Percentiles rank a stretch among this genome's conserved stretches.
Evolutionary conservation across 805 yeast species (phyloP).

Genomic region (Yarrowia porcina): DNA sequence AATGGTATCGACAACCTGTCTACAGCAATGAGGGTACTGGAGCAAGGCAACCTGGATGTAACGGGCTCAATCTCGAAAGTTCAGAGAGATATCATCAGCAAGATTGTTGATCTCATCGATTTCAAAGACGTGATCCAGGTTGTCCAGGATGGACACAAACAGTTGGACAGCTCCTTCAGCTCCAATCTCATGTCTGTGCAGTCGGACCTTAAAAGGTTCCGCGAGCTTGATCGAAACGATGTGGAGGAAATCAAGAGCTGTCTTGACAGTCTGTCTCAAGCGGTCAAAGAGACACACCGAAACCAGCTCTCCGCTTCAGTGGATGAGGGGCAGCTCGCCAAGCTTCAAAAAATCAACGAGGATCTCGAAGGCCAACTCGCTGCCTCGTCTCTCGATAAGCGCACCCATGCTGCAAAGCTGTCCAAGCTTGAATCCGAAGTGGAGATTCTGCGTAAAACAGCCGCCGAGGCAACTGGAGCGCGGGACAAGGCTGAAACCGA

Average conservation of each 20-base stretch:
- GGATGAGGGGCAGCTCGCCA: not conserved
- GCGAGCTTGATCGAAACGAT: not conserved
- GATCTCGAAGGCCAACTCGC: slow-evolving; percentile 1
- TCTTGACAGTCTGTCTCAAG: not conserved
- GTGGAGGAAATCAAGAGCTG: slow-evolving; percentile 10
- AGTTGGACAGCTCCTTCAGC: not conserved
- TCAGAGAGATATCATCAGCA: not conserved
- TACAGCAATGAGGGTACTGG: not conserved
- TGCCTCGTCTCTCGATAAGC: not conserved
- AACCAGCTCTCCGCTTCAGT: not conserved
- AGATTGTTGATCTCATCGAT: not conserved
- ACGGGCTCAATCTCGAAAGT: not conserved
- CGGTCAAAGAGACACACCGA: not conserved
- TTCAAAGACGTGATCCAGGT: slow-evolving; percentile 1
- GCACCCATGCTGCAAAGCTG: not conserved
- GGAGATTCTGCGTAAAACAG: not conserved
- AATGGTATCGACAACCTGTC: not conserved
- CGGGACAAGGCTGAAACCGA: slow-evolving; percentile 5
- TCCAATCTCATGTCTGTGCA: slow-evolving; percentile 4
- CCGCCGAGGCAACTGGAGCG: not conserved
- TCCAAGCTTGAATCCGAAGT: not conserved
- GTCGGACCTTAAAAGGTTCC: slow-evolving; percentile 10
- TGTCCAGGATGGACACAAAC: not conserved
- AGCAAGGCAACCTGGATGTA: slow-evolving; percentile 10
- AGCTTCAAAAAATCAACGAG: not conserved